Evolutionary conservation across 805 yeast species (phyloP).

Genomic region (Lipomyces yamanashiensis): DNA sequence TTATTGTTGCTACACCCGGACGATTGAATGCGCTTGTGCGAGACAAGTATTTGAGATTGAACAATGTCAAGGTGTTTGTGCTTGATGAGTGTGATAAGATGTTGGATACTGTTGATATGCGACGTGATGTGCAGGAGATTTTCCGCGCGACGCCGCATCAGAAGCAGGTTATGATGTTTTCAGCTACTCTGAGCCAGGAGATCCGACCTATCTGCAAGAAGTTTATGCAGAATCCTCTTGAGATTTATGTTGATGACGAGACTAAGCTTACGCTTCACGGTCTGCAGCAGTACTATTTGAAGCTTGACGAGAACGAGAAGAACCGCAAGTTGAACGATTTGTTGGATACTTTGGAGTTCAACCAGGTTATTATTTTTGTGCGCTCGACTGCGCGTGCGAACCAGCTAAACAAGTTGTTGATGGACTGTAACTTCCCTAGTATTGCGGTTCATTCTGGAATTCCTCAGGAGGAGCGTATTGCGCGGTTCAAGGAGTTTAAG

Average conservation of each 20-base stretch:
- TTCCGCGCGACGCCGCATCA: constrained; percentile 98
- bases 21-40: constrained; percentile 92
- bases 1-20: constrained; percentile 98
- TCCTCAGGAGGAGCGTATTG: constrained; percentile 97
- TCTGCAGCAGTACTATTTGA: constrained; percentile 93
- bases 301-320: constrained; percentile 87
- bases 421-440: constrained; percentile 94
- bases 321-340: constrained; percentile 90
- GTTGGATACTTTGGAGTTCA: constrained; percentile 92
- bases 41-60: constrained; percentile 84
- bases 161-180: constrained; percentile 99
- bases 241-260: constrained; percentile 96
- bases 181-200: constrained; percentile 93
- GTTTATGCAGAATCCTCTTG: constrained; percentile 97
- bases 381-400: constrained; percentile 89
- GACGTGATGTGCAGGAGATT: constrained; percentile 97
- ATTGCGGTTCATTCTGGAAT: constrained; percentile 95
- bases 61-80: constrained; percentile 90
- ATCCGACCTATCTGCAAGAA: constrained; percentile 96
- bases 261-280: constrained; percentile 97
- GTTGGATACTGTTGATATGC: constrained; percentile 77
- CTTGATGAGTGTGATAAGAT: constrained; percentile 99
- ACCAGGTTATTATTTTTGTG: constrained; percentile 97
- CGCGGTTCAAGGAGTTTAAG: constrained; percentile 92
- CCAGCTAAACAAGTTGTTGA: constrained; percentile 83